A percentile compares a stretch with the other conserved stretches of the same genome.
These are phyloP conservation scores for Annulohypoxylon moriforme DNA, from an alignment of 495 filamentous ascomycete species.

Conservation along the genomic window DNA sequence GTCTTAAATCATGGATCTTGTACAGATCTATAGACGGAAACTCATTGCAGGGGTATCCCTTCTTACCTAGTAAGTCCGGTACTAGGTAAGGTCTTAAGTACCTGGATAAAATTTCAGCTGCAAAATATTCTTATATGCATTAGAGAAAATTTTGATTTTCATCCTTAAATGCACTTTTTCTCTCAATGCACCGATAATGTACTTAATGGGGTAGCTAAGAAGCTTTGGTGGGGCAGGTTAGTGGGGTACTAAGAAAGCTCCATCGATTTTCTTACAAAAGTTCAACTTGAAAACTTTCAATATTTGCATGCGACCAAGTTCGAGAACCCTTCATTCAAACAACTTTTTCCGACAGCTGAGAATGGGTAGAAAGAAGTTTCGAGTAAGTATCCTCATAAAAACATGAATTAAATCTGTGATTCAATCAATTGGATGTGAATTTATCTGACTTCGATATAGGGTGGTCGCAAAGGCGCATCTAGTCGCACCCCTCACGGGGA, in stretches of 20 bases:
- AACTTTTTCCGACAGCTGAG: conserved; percentile 2
- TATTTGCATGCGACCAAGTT: conserved; percentile 4
- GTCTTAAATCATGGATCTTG: no score
- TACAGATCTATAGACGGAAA: no score
- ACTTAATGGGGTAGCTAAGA: background rate
- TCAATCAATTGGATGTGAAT: background rate
- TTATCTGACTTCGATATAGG: conserved; percentile 36
- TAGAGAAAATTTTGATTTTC: background rate
- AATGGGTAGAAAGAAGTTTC: conserved; percentile 50
- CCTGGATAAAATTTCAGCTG: background rate
- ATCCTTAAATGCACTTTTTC: background rate
- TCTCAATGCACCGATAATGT: conserved; percentile 11
- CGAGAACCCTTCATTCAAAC: conserved; percentile 5
- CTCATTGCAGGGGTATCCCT: background rate
- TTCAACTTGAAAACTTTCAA: conserved; percentile 31
- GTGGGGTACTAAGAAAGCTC: conserved; percentile 30
- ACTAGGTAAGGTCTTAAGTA: no score
- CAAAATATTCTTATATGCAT: background rate
- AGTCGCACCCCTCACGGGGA: conserved; percentile 43
- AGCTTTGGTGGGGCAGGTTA: conserved; percentile 28
- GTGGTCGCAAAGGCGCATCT: conserved; percentile 45
- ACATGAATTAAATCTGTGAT: background rate
- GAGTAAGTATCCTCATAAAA: conserved; percentile 31
- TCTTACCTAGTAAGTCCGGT: no score
- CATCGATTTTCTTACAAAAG: conserved; percentile 6